Base-by-base conservation (phyloP, 2,329 filamentous ascomycete species). In the Lasiodiplodia theobromae region DNA sequence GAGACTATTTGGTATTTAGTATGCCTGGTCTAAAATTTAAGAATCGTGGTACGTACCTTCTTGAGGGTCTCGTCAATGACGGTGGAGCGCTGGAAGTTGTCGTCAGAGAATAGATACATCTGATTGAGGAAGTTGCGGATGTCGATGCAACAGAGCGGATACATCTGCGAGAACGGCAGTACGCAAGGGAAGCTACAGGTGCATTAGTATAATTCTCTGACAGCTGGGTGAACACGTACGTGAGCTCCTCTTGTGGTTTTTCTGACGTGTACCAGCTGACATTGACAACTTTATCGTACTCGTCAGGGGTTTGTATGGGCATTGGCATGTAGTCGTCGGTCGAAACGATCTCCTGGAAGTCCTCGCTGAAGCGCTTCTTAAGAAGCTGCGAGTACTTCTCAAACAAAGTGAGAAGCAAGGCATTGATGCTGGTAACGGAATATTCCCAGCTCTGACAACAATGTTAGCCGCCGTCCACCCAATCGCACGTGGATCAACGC, bases 281-380 rank as follows among this genome's bases (percentile, higher is more conserved):
- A 70, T 94, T 96, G 71, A 97, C 88, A 44, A 99, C 95, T 75
- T 97, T 97, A 74, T 96, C 93, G 77, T 97, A 98, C 76, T 98
- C 94, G 74, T 97, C 94, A 18, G 86, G 81, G 23, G 91, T 94
- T 74, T 94, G 93, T 78, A 98, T 97, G 1, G 93, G 92, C 96
- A 99, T 98, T 2, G 96, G 96, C 95, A 99, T 99, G 80, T 99
- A 99, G 80, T 99, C 96, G 78, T 99, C 96, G 0, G 93, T 97
- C n/a, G 92, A 85, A 28, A 91, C 88, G 73, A 91, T 91, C 82
- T 98, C 95, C 77, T 96, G 91, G 77, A 99, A 99, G 79, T 98
- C 95, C 72, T 96, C 92, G 77, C 93, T 97, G 76, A 98, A 99
- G 56, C 94, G 88, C 70, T 88, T 89, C 81, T 97, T 97, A 68